These are phyloP conservation scores for Pugionium dolabratum DNA, from an alignment of 345 rosid species.

Conservation along the genomic window DNA sequence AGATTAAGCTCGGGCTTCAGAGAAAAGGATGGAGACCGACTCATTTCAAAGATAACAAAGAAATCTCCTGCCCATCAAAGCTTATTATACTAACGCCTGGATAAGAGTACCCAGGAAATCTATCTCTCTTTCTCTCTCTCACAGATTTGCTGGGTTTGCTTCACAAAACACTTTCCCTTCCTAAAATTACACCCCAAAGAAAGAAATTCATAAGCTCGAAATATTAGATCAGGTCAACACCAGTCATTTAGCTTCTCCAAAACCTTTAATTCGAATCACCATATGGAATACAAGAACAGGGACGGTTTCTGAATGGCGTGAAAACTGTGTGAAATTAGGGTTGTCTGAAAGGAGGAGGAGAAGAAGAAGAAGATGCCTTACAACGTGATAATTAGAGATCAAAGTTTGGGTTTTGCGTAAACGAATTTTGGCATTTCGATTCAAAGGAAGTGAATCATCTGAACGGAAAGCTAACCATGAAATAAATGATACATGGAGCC, in stretches of 20 bases:
- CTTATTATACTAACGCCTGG: background rate
- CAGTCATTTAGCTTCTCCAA: slow-evolving; percentile 22
- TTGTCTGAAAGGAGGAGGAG: slow-evolving; percentile 3
- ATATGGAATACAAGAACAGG: slow-evolving; percentile 17
- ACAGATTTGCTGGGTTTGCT: slow-evolving; percentile 27
- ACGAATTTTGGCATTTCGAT: slow-evolving; percentile 8
- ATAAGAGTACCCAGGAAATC: background rate
- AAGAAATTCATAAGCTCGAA: too few species aligned
- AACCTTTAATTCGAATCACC: slow-evolving; percentile 7
- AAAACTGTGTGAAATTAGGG: slow-evolving; percentile 3
- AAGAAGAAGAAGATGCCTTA: slow-evolving; percentile 10
- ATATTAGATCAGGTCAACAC: slow-evolving; percentile 27
- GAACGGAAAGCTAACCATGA: slow-evolving; percentile 18
- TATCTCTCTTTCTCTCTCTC: too few species aligned
- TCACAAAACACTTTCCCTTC: slow-evolving; percentile 22
- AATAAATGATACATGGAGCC: too few species aligned
- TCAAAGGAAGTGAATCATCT: slow-evolving; percentile 21
- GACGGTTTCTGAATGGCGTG: slow-evolving; percentile 21
- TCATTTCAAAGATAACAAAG: slow-evolving; percentile 63
- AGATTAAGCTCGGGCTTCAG: slow-evolving; percentile 64
- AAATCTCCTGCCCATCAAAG: slow-evolving; percentile 40
- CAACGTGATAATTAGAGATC: slow-evolving; percentile 4
- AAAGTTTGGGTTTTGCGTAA: slow-evolving; percentile 12
- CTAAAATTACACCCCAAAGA: slow-evolving; percentile 23
- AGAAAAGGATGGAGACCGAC: slow-evolving; percentile 86